A percentile compares a stretch with the other conserved stretches of the same genome.
These are phyloP conservation scores for Tetracladium maxilliforme DNA, from an alignment of 2,329 filamentous ascomycete genomes.

Conservation along the genomic window DNA sequence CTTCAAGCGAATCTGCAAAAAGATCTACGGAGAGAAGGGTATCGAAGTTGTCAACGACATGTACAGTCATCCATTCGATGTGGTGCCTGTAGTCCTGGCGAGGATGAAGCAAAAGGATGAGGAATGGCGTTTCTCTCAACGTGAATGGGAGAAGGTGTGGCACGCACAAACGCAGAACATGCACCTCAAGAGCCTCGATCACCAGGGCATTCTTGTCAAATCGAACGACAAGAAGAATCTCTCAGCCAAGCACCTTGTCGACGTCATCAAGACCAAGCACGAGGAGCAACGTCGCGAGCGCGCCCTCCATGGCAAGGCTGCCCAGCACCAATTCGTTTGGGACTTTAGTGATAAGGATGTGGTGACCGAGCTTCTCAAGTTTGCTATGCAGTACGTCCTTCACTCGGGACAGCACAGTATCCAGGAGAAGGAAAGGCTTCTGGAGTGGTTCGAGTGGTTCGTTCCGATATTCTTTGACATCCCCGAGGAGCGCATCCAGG, in stretches of 20 bases:
- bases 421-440: conserved; percentile 58
- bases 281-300: conserved; percentile 74
- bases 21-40: conserved; percentile 86
- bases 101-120: conserved; percentile 92
- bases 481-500: conserved; percentile 51
- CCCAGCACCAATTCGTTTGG: conserved; percentile 62
- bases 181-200: conserved; percentile 91
- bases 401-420: conserved; percentile 57
- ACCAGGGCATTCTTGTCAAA: conserved; percentile 87
- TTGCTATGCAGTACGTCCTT: conserved; percentile 50
- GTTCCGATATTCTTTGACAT: conserved; percentile 66
- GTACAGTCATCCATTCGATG: conserved; percentile 69
- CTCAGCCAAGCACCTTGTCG: conserved; percentile 76
- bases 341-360: conserved; percentile 59
- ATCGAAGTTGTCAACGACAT: conserved; percentile 77
- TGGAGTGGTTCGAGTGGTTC: conserved; percentile 64
- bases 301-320: conserved; percentile 40
- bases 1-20: conserved; percentile 94
- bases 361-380: conserved; percentile 43
- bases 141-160: conserved; percentile 99
- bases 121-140: conserved; percentile 87
- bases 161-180: conserved; percentile 87
- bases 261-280: conserved; percentile 81
- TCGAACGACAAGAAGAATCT: conserved; percentile 82
- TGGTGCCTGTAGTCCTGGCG: conserved; percentile 77